Evolutionary conservation across 495 filamentous ascomycete genomes (phyloP), one percentile per base, ranked within the genome.

Genomic region (Aspergillus funiculosus): DNA sequence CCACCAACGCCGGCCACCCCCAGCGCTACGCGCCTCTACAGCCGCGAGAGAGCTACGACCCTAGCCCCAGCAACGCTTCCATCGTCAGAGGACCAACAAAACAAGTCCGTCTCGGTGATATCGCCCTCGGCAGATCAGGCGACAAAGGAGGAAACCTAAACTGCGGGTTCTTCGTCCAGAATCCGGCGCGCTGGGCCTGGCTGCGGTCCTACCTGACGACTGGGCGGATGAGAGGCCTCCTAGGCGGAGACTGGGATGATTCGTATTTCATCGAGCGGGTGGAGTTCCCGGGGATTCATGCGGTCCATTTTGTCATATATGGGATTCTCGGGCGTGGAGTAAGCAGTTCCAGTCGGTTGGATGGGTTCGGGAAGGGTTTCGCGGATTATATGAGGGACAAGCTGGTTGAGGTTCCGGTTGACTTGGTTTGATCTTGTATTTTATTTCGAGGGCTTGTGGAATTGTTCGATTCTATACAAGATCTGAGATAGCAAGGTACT

Each of bases 361-460:
- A 78, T 56, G 64, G 69, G 11, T 59, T 78, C 37, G 75, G 71
- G 1, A 79, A 79, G 56, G 72, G 73, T 1, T 67, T 76, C 32
- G 70, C 62, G 9, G 75, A 78, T 54, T 77, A 63, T 52, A 25
- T 78, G 1, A 58, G 75, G 14, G 59, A 61, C 47, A 62, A 59
- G 36, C 20, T 67, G 43, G 71, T 77, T n/a, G 62, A 69, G 28
- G 38, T 76, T 29, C 75, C 74, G 3, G 28, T 41, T n/a, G 39
- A 32, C 10, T 11, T 39, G 37, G 11, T 27, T 27, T 4, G 6
- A 13, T 17, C 28, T 31, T n/a, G n/a, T n/a, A n/a, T n/a, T n/a
- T n/a, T n/a, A n/a, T n/a, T n/a, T n/a, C n/a, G n/a, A n/a, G n/a
- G n/a, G n/a, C n/a, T n/a, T n/a, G n/a, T n/a, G n/a, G n/a, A n/a